Base-by-base conservation (phyloP, 495 filamentous ascomycete genomes). In the Immersiella caudata region DNA sequence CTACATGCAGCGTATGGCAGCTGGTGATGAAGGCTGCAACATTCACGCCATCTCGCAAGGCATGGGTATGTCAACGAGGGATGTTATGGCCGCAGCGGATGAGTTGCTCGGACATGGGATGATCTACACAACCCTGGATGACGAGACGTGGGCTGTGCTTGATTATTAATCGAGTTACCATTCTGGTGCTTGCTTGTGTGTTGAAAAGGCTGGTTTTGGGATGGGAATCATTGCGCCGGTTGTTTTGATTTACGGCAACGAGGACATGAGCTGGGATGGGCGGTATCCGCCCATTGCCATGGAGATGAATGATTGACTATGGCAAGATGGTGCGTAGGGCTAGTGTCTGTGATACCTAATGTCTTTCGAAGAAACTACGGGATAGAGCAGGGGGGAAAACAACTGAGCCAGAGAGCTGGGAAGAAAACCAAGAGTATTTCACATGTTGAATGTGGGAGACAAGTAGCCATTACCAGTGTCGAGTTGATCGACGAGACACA, bases 91-190 rank as follows among this genome's bases (percentile, higher is more conserved):
- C 56, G 96, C 89, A 36, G 88, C 89, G 9, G 90, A 95, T 65
- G 93, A 97, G 78, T 74, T 98, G 74, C 70, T 94, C 50, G 80
- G 75, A 7, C 74, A 86, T 24, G 92, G 93, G 56, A 70, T 92
- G 73, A 91, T 96, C 60, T 99, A 93, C 78, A 93, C 93, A 60
- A 99, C 96, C 12, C 81, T 94, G 26, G 93, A 98, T 80, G 95
- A 99, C 66, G 83, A 86, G 76, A 93, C 91, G 0, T 93, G 89
- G 85, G 89, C 89, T 27, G 78, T 92, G 66, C 79, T 93, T 36
- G 89, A 92, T 25, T 86, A 82, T 62, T 90, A 65, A 72, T 12
- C 9, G 20, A 1, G 7, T 36, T 16, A 5, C 1, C 24, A 33
- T 8, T 14, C 14, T 14, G 22, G 21, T 54, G 18, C 6, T 36